Percentiles rank a stretch among this genome's conserved stretches.
Evolutionary conservation across 371 early-diverging fungal species (phyloP).

Genomic region (Mortierella sp.): DNA sequence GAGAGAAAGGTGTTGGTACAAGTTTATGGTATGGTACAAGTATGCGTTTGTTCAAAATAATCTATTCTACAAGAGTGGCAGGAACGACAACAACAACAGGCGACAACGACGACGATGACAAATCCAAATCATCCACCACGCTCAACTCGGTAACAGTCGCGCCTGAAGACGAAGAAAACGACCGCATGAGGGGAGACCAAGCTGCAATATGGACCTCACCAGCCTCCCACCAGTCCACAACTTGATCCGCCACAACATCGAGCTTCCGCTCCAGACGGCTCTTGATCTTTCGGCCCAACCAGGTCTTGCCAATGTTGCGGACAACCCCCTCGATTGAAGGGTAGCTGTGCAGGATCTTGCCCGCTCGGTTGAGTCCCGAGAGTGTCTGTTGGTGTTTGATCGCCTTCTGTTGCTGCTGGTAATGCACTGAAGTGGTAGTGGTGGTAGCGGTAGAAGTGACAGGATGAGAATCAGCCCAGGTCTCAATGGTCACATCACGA

Average conservation of each 20-base stretch:
- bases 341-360: constrained; percentile 37
- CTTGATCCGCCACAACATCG: constrained; percentile 35
- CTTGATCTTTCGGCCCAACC: constrained; percentile 42
- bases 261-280: constrained; percentile 24
- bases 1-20: not conserved
- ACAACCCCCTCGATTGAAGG: constrained; percentile 22
- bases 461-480: not conserved
- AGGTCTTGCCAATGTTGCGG: constrained; percentile 20
- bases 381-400: constrained; percentile 5
- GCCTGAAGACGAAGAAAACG: not conserved
- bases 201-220: not conserved
- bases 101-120: not conserved
- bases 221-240: constrained; percentile 35
- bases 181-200: not conserved
- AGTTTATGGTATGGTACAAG: not conserved
- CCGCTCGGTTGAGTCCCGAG: constrained; percentile 34
- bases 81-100: not conserved
- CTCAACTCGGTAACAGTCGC: not conserved
- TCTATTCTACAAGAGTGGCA: constrained; percentile 8
- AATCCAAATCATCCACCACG: not conserved
- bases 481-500: not conserved
- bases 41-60: too few species aligned
- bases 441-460: not conserved
- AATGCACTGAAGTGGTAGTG: not conserved
- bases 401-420: not conserved